Base-by-base conservation (phyloP, 179 eudicot genomes). In the Beta lomatogona region DNA sequence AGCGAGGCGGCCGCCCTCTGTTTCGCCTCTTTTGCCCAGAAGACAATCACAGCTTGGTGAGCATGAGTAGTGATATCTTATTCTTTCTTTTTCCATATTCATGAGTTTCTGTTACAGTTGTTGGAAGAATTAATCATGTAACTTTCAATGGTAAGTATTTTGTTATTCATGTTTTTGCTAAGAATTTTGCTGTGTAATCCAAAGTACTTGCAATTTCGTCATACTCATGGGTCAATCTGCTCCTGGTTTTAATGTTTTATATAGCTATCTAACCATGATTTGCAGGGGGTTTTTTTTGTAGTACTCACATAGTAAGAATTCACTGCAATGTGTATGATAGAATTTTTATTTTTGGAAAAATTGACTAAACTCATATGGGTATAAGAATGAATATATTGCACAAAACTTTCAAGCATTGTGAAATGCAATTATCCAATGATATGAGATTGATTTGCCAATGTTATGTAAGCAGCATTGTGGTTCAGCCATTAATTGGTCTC, bases 11-110 rank as follows among this genome's bases (percentile, higher is more conserved):
- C 72, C 84, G 11, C 68, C 57, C 25, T 82, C 76, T 76, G 52
- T 75, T 55, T 66, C 86, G 10, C 21, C 78, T 81, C 73, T 85
- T 36, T 85, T 82, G 79, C 48, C 73, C 25, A 64, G 85, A 21
- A 65, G 78, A 22, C 83, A 74, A 52, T 76, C 86, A 54, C 79
- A 48, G 66, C 78, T 77, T 63, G 88, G 89, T 86, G 71, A 82
- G 83, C 45, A 14, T 60, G 58, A 52, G 31, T 59, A 70, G 46
- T 28, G 6, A 28, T 66, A 28, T 25, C 46, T 66, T 11, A 4
- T 31, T 14, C 31, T 31, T 66, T 6, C 31, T 3, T 4, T 28
- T 13, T 13, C 11, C 13, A 3, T 28, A 12, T 66, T 3, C 5
- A 28, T 66, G 9, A 66, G 70, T 1, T 31, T 31, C 12, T 65